Conservation (phyloP, 768 basidiomycete genomes). For the Boletus subparvulus region DNA sequence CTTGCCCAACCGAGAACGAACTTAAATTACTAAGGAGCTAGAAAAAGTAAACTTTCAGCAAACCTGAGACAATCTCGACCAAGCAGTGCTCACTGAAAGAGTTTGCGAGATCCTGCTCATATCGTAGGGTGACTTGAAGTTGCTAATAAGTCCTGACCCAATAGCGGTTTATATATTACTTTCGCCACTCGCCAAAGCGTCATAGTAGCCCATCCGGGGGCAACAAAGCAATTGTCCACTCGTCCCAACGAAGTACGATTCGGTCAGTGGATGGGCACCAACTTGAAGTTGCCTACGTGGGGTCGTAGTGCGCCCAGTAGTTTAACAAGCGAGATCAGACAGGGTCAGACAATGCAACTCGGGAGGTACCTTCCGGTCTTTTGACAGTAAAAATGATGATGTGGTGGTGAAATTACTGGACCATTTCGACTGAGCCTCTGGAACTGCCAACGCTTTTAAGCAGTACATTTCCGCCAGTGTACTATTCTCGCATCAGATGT, state of each 20-base stretch:
- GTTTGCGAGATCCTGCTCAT: slow-evolving; percentile 36
- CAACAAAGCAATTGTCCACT: slow-evolving; percentile 24
- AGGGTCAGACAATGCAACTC: slow-evolving; percentile 13
- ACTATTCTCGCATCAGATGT: neutral
- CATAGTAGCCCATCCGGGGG: neutral
- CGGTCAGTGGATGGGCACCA: slow-evolving; percentile 6
- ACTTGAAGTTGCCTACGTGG: slow-evolving; percentile 6
- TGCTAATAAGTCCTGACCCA: neutral
- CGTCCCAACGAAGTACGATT: slow-evolving; percentile 9
- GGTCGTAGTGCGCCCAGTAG: neutral
- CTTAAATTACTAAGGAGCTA: slow-evolving; percentile 31
- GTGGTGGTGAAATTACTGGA: slow-evolving; percentile 2
- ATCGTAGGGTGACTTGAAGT: neutral
- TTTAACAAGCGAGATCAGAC: neutral
- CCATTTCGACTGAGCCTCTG: neutral
- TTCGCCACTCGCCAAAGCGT: slow-evolving; percentile 28
- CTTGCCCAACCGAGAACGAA: slow-evolving; percentile 9
- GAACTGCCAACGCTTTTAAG: neutral
- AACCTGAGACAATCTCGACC: neutral
- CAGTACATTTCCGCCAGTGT: neutral
- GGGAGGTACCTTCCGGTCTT: neutral
- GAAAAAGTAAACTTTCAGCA: neutral
- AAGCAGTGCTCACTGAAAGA: slow-evolving; percentile 25
- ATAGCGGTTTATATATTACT: slow-evolving; percentile 24
- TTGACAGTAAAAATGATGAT: slow-evolving; percentile 5